Conservation (phyloP, 352 stramenopile genomes). For the Globisporangium nunn region DNA sequence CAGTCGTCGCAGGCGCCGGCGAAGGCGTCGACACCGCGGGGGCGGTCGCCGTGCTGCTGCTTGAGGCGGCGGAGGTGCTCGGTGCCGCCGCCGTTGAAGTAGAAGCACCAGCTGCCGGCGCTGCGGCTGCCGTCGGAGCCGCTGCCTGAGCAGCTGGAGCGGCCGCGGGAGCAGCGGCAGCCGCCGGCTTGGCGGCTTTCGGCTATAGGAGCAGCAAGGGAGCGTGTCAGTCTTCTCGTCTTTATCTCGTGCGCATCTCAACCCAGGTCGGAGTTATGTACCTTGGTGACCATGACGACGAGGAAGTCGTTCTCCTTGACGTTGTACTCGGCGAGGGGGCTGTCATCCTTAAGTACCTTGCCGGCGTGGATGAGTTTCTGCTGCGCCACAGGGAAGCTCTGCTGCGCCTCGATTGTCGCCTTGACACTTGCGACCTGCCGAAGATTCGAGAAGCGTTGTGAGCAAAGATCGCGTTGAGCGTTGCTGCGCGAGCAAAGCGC, state of each 20-base stretch:
- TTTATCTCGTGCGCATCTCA: not conserved
- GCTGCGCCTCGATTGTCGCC: conserved; percentile 66
- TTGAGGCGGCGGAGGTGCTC: conserved; percentile 70
- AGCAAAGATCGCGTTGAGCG: not conserved
- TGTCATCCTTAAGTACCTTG: conserved; percentile 87
- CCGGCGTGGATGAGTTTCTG: conserved; percentile 86
- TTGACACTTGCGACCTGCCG: conserved; percentile 69
- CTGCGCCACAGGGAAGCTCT: conserved; percentile 61
- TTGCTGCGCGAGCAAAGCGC: not conserved
- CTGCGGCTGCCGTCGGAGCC: conserved; percentile 5
- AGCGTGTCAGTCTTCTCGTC: conserved; percentile 1
- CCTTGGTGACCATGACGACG: conserved; percentile 86
- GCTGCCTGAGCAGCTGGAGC: conserved; percentile 18
- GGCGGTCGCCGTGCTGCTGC: conserved; percentile 46
- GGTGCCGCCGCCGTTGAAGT: conserved; percentile 23
- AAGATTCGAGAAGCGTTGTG: conserved; percentile 9
- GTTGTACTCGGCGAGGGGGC: conserved; percentile 70
- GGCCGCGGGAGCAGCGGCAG: conserved; percentile 15
- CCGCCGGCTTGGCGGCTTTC: conserved; percentile 44
- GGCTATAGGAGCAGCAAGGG: conserved; percentile 18
- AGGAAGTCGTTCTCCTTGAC: conserved; percentile 87
- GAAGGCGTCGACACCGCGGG: conserved; percentile 65
- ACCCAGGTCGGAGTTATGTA: conserved; percentile 3
- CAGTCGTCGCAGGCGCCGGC: conserved; percentile 30
- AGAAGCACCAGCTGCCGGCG: conserved; percentile 20